A percentile compares a stretch with the other conserved stretches of the same genome.
These are phyloP conservation scores for Trichophyton rubrum DNA, from an alignment of 2,329 filamentous ascomycete species.

Conservation along the genomic window DNA sequence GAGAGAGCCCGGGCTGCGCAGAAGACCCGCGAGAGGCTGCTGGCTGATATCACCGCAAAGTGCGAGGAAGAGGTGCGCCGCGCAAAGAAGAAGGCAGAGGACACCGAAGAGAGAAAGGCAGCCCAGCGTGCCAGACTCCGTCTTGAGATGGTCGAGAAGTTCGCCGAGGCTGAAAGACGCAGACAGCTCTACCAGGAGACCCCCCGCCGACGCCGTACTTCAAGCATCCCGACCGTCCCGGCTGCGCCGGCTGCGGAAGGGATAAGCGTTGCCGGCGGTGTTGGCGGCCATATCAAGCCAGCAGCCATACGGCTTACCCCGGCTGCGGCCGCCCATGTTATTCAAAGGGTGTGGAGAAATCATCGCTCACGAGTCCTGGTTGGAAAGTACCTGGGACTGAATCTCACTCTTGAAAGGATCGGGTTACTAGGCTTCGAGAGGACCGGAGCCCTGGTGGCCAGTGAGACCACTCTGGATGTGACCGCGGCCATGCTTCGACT, in stretches of 20 bases:
- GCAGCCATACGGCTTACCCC: constrained; percentile 33
- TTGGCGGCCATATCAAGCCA: constrained; percentile 11
- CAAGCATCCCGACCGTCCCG: constrained; percentile 39
- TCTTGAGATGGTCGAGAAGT: constrained; percentile 52
- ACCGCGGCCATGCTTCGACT: constrained; percentile 46
- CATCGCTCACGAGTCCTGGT: constrained; percentile 39
- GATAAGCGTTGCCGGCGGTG: constrained; percentile 24
- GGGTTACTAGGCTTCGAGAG: constrained; percentile 46
- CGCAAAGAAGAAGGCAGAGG: constrained; percentile 55
- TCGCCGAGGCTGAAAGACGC: constrained; percentile 50
- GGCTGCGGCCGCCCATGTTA: constrained; percentile 43
- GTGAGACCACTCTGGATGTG: constrained; percentile 39
- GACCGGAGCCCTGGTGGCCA: constrained; percentile 44
- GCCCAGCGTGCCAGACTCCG: constrained; percentile 48
- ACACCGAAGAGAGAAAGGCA: constrained; percentile 51
- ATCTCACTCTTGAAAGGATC: constrained; percentile 42
- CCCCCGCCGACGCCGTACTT: constrained; percentile 39
- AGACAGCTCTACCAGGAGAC: constrained; percentile 38
- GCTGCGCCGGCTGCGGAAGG: constrained; percentile 19
- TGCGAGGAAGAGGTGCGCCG: constrained; percentile 54
- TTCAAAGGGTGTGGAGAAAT: constrained; percentile 47
- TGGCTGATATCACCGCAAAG: constrained; percentile 52
- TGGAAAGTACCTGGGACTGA: constrained; percentile 38
- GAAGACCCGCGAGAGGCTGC: constrained; percentile 49
- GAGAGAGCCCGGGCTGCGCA: constrained; percentile 52